A percentile compares a stretch with the other conserved stretches of the same genome.
Evolutionary conservation across 495 filamentous ascomycete genomes (phyloP).

Genomic region (Aspergillus mulundensis): DNA sequence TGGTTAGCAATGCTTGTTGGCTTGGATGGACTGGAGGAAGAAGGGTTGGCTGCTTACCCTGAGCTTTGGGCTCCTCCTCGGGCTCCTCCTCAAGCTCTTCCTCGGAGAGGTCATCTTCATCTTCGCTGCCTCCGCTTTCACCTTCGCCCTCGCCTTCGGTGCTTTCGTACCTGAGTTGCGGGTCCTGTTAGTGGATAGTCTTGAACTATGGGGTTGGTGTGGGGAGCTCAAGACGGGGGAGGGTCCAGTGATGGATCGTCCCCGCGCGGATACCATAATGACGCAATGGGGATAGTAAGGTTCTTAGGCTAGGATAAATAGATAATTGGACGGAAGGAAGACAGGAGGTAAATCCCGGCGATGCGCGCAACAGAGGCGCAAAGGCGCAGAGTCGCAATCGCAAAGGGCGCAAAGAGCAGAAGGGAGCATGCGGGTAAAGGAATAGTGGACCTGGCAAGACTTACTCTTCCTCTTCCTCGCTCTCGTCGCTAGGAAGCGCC

Average conservation of each 20-base stretch:
- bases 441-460: slow-evolving; percentile 19
- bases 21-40: neutral
- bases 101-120: slow-evolving; percentile 19
- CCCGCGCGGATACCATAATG: neutral
- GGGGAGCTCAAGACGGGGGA: neutral
- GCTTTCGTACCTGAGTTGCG: slow-evolving; percentile 40
- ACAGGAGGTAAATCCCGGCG: too few species aligned
- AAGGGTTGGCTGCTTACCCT: slow-evolving; percentile 25
- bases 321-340: neutral
- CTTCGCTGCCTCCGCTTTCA: slow-evolving; percentile 25
- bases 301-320: neutral
- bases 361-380: neutral
- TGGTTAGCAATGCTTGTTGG: neutral
- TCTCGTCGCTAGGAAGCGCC: slow-evolving; percentile 58
- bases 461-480: slow-evolving; percentile 64
- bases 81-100: slow-evolving; percentile 36
- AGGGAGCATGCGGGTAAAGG: slow-evolving; percentile 2
- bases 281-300: neutral
- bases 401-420: slow-evolving; percentile 2
- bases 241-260: slow-evolving; percentile 1
- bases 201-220: neutral
- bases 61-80: slow-evolving; percentile 25
- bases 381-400: neutral
- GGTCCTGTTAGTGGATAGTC: neutral
- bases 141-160: slow-evolving; percentile 49